Evolutionary conservation across 768 basidiomycete genomes (phyloP).

Genomic region (Kwoniella botswanensis): DNA sequence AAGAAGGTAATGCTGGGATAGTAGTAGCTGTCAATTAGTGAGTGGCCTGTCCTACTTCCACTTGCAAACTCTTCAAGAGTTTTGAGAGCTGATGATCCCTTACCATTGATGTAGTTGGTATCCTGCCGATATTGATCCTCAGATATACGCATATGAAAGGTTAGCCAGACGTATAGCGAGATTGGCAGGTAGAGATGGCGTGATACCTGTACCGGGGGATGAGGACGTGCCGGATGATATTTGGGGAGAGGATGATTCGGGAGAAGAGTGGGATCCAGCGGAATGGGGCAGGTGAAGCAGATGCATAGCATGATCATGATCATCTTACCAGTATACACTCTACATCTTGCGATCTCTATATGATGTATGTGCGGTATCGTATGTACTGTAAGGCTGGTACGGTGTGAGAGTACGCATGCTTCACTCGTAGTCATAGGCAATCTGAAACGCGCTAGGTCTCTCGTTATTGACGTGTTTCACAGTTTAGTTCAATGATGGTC

Average conservation of each 20-base stretch:
- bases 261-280: slow-evolving; percentile 40
- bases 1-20: slow-evolving; percentile 39
- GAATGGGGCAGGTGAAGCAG: slow-evolving; percentile 39
- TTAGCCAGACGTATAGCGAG: slow-evolving; percentile 38
- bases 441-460: neutral
- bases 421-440: neutral
- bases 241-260: slow-evolving; percentile 29
- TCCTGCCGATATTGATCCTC: slow-evolving; percentile 36
- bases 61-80: too few species aligned
- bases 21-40: slow-evolving; percentile 58
- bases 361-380: too few species aligned
- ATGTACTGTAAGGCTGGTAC: too few species aligned
- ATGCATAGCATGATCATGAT: neutral
- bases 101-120: slow-evolving; percentile 39
- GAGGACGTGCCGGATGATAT: slow-evolving; percentile 23
- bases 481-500: neutral
- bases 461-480: slow-evolving; percentile 2
- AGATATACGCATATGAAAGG: slow-evolving; percentile 40
- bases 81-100: neutral
- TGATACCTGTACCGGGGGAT: slow-evolving; percentile 39
- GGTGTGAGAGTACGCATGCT: too few species aligned
- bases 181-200: slow-evolving; percentile 33
- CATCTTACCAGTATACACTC: too few species aligned
- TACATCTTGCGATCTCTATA: neutral
- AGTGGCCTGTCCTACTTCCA: slow-evolving; percentile 18